These are phyloP conservation scores for Vitrella brassicaformis DNA, from an alignment of 73 alveolate genomes.

Conservation along the genomic window DNA sequence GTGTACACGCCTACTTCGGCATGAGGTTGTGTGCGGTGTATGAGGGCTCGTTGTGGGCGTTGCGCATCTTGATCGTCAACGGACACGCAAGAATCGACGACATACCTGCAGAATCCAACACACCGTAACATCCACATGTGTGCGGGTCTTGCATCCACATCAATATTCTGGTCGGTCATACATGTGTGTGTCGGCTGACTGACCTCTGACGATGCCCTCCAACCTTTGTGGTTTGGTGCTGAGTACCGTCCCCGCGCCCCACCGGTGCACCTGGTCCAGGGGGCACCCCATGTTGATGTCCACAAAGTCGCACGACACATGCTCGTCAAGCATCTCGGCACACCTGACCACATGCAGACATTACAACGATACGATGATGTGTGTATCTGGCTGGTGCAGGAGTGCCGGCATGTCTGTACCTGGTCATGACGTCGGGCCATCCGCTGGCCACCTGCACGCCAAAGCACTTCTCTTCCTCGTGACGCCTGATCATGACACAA, in stretches of 20 bases:
- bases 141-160: too few relatives aligned
- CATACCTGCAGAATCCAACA: too few relatives aligned
- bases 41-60: constrained; percentile 18
- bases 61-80: constrained; percentile 32
- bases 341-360: neutral
- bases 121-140: too few relatives aligned
- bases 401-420: too few relatives aligned
- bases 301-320: constrained; percentile 50
- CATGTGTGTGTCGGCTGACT: constrained; percentile 45
- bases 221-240: too few relatives aligned
- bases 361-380: neutral
- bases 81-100: constrained; percentile 25
- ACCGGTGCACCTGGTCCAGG: constrained; percentile 51
- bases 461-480: constrained; percentile 49
- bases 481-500: too few relatives aligned
- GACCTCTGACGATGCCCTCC: constrained; percentile 30
- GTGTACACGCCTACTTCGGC: constrained; percentile 24
- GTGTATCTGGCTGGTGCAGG: too few relatives aligned
- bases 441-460: constrained; percentile 44
- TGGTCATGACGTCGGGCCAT: neutral
- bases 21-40: constrained; percentile 21
- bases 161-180: too few relatives aligned
- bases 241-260: constrained; percentile 60
- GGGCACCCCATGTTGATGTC: constrained; percentile 66
- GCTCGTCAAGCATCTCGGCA: constrained; percentile 37